Evolutionary conservation across 495 filamentous ascomycete genomes (phyloP).

Genomic region (Entonaema liquescens): DNA sequence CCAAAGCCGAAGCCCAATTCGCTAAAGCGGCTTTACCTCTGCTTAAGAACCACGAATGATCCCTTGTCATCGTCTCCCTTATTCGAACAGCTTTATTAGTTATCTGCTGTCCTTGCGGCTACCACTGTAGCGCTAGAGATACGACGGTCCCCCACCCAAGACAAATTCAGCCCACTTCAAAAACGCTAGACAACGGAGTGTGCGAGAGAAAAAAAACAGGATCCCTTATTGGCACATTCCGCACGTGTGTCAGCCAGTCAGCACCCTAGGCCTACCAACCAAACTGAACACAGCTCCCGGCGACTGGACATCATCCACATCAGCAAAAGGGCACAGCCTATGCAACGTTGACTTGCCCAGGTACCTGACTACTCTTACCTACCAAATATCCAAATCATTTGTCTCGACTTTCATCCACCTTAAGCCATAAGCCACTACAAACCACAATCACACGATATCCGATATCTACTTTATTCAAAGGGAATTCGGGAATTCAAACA

Average conservation of each 20-base stretch:
- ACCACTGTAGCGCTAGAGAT: constrained; percentile 32
- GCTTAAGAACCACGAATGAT: not conserved
- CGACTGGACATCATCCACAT: constrained; percentile 43
- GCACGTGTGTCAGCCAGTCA: constrained; percentile 37
- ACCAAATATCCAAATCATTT: constrained; percentile 28
- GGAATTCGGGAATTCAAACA: constrained; percentile 1
- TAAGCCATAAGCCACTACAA: not conserved
- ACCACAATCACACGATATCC: constrained; percentile 34
- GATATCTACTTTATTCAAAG: constrained; percentile 14
- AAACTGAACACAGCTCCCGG: constrained; percentile 32
- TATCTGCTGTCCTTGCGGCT: constrained; percentile 27
- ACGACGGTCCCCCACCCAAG: constrained; percentile 27
- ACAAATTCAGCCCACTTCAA: constrained; percentile 29
- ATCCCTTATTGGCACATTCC: constrained; percentile 33
- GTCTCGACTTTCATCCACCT: constrained; percentile 18
- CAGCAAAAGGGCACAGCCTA: constrained; percentile 40
- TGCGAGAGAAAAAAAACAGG: constrained; percentile 26
- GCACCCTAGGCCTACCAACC: constrained; percentile 20
- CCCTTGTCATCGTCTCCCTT: constrained; percentile 5
- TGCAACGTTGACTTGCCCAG: constrained; percentile 42
- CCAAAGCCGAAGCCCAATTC: not conserved
- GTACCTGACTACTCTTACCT: constrained; percentile 38
- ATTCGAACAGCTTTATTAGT: constrained; percentile 8
- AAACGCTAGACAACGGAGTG: constrained; percentile 38
- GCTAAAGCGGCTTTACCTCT: not conserved